Percentiles rank a stretch among this genome's conserved stretches.
Evolutionary conservation across 441 rosid genomes (phyloP).

Genomic region (Corymbia citriodora): DNA sequence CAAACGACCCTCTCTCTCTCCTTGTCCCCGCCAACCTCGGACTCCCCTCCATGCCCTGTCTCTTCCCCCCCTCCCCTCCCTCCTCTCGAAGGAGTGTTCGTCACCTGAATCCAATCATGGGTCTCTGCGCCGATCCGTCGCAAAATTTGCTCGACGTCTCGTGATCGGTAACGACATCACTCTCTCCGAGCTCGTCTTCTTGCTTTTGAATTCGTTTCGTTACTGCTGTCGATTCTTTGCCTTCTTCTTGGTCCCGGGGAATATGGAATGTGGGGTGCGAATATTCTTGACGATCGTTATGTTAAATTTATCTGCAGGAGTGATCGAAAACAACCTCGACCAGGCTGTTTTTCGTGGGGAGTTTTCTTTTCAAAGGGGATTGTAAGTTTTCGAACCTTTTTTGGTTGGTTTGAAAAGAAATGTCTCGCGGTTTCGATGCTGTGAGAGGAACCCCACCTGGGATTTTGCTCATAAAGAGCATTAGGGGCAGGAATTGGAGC

Average conservation of each 20-base stretch:
- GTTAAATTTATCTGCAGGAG: not conserved
- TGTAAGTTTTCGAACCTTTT: not conserved
- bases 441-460: conserved; percentile 69
- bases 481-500: conserved; percentile 58
- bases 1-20: not conserved
- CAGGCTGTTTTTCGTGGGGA: not conserved
- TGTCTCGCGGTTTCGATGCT: conserved; percentile 29
- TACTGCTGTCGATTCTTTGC: not conserved
- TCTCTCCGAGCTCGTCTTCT: not conserved
- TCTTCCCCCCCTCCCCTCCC: not conserved
- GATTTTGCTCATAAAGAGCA: conserved; percentile 4
- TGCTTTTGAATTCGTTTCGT: not conserved
- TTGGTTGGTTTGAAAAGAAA: not conserved
- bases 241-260: not conserved
- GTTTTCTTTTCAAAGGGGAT: not conserved
- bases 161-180: not conserved
- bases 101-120: not conserved
- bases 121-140: not conserved
- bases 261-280: not conserved
- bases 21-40: not conserved
- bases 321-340: not conserved
- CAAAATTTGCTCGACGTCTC: not conserved
- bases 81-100: not conserved
- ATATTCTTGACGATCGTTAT: not conserved
- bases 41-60: not conserved